A percentile compares a stretch with the other conserved stretches of the same genome.
phyloP scores from a whole-genome alignment of 1,284 basidiomycete species.

The Cutaneotrichosporon daszewskae region DNA sequence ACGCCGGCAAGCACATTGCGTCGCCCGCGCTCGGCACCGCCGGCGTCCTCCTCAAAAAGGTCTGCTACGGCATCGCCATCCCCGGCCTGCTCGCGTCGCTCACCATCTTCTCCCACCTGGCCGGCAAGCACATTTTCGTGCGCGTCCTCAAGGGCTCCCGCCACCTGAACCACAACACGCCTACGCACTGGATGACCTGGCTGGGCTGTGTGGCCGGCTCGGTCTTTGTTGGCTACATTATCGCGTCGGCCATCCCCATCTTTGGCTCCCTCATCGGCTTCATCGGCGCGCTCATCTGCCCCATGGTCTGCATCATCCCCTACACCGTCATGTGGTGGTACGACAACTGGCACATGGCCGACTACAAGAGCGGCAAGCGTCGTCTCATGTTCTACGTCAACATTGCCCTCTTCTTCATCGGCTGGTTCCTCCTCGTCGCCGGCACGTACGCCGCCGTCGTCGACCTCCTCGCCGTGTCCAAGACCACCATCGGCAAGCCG shows the following conservation, averaged over 20 bases:
- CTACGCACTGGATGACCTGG: slow-evolving; percentile 58
- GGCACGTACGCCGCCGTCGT: slow-evolving; percentile 32
- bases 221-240: slow-evolving; percentile 14
- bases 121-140: slow-evolving; percentile 60
- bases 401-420: slow-evolving; percentile 20
- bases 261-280: slow-evolving; percentile 28
- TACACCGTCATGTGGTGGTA: slow-evolving; percentile 32
- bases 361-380: slow-evolving; percentile 1
- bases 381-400: slow-evolving; percentile 9
- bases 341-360: slow-evolving; percentile 23
- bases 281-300: slow-evolving; percentile 28
- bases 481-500: slow-evolving; percentile 7
- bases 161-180: slow-evolving; percentile 58
- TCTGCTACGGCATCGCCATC: slow-evolving; percentile 42
- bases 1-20: slow-evolving; percentile 15
- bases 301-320: slow-evolving; percentile 17
- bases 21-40: slow-evolving; percentile 45
- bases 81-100: slow-evolving; percentile 36
- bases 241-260: slow-evolving; percentile 23
- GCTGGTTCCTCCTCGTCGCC: slow-evolving; percentile 28
- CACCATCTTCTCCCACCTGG: slow-evolving; percentile 37
- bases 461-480: slow-evolving; percentile 18
- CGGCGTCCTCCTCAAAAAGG: slow-evolving; percentile 40
- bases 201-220: slow-evolving; percentile 46
- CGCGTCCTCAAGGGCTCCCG: slow-evolving; percentile 55